Evolutionary conservation across 2,329 filamentous ascomycete species (phyloP), one percentile per base, ranked within the genome.

Genomic region (Claviceps digitariae): DNA sequence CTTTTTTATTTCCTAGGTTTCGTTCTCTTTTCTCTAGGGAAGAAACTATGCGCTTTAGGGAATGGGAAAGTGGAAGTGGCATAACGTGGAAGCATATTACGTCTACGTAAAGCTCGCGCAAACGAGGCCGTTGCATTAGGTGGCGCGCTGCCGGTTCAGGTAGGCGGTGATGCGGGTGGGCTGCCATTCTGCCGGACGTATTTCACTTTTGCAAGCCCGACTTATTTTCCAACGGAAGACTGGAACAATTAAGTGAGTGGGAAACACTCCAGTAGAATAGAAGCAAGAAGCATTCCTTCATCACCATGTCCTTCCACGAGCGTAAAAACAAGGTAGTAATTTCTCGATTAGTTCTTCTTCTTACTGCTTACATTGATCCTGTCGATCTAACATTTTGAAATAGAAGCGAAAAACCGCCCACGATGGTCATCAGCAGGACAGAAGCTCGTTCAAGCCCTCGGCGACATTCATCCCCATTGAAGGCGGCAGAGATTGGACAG

Each of bases 401-500:
- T 54, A 81, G 78, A 78, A 76, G 63, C 72, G 76, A 52, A 78
- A 78, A 56, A 69, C 72, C 36, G 69, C 67, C 34, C 65, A 70
- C 57, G 69, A 72, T 58, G 69, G 65, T 45, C 44, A 51, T 4
- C 46, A 51, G 20, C 56, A 56, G 20, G 59, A 64, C 34, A 56
- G 54, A 47, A 82, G 79, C 3, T 81, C 83, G 25, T 65, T 62
- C 56, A 87, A 83, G 64, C 84, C 85, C 4, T 82, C 81, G 4
- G 81, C 84, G 9, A 71, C 83, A 40, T 91, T 88, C 69, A 73
- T 77, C 50, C 82, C 87, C 1, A 74, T 71, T 0, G 74, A 63
- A n/a, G 69, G 76, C 47, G 82, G 83, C 38, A 74, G 87, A 58
- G 71, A 78, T 38, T 87, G 84, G 76, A 93, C 88, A 0, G 65